Evolutionary conservation across 1,139 yeast genomes (phyloP).

Genomic region (Candida sanyaensis): DNA sequence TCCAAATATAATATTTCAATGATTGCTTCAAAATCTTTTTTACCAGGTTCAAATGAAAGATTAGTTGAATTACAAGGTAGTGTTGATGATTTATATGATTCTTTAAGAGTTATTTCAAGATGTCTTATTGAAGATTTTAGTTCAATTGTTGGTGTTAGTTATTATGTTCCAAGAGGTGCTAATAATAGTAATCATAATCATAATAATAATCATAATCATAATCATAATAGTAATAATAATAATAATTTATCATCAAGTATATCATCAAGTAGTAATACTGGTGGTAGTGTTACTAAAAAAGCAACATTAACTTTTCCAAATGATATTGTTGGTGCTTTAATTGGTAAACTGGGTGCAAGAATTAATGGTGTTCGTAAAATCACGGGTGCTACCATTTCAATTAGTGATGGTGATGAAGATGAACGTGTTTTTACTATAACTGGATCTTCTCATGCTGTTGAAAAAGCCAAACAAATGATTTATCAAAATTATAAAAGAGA

Average conservation of each 20-base stretch:
- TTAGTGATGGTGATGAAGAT: slow-evolving; percentile 66
- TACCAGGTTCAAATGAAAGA: slow-evolving; percentile 85
- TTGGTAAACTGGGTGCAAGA: slow-evolving; percentile 84
- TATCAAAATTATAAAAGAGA: slow-evolving; percentile 79
- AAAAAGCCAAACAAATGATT: slow-evolving; percentile 67
- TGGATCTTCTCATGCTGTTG: slow-evolving; percentile 66
- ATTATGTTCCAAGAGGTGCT: slow-evolving; percentile 57
- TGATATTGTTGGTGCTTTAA: slow-evolving; percentile 86
- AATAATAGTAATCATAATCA: too few species aligned
- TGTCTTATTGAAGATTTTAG: slow-evolving; percentile 76
- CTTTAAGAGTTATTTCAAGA: slow-evolving; percentile 65
- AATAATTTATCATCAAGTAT: slow-evolving; percentile 4
- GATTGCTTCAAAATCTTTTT: slow-evolving; percentile 85
- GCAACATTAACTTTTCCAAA: slow-evolving; percentile 64
- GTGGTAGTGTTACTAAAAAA: slow-evolving; percentile 5
- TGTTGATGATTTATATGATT: slow-evolving; percentile 60
- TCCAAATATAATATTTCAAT: slow-evolving; percentile 70
- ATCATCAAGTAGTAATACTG: slow-evolving; percentile 8
- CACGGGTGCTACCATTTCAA: slow-evolving; percentile 80
- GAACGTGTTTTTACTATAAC: slow-evolving; percentile 74
- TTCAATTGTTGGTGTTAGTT: slow-evolving; percentile 63
- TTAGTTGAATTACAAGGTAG: slow-evolving; percentile 87
- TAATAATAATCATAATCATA: slow-evolving; percentile 10
- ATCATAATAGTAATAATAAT: slow-evolving; percentile 8
- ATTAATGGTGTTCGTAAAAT: slow-evolving; percentile 83